Evolutionary conservation across 208 protist genomes (phyloP), one percentile per base, ranked within the genome.

Genomic region (Wallacemonas collosoma): DNA sequence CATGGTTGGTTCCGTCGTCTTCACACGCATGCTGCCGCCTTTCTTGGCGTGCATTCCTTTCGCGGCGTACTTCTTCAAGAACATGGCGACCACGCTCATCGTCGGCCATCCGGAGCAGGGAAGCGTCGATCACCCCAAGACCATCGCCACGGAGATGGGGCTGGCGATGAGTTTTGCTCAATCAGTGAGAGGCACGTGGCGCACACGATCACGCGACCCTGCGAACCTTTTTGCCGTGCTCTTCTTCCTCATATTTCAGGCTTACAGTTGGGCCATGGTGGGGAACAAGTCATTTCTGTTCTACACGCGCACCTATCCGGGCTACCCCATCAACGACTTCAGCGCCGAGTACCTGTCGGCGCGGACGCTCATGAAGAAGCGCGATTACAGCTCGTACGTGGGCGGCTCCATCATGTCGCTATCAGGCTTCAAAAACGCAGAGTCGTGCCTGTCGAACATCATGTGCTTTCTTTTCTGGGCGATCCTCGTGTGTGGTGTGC

Each of bases 1-100:
- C 71, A 61, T 93, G 11, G 9, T 71, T 12, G 17, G 81, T 9
- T 68, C 69, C 11, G 75, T 71, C 65, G 12, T 83, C 39, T 3
- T 81, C 45, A 77, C 77, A 17, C 76, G 57, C 26, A 14, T 91
- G 54, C 15, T 95, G 43, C 85, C 87, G 11, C 87, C 90, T 8
- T 38, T 85, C 36, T 43, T 87, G 36, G 86, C 77, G 68, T 82
- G 86, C 72, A 47, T 88, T 1, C 65, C 76, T 1, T 82, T 86
- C 14, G 75, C 72, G 12, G 8, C 81, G 5, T 93, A 85, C 80
- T 85, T 92, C 36, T 90, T 91, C 63, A 82, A 82, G 56, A 95
- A 95, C 64, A 45, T 83, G 12, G 12, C 85, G 43, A 92, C 79
- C 75, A 78, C 81, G 45, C 47, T 76, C 40, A 68, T 90, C 55